phyloP scores from a whole-genome alignment of 2,329 filamentous ascomycete species.

The Parastagonospora avenae region DNA sequence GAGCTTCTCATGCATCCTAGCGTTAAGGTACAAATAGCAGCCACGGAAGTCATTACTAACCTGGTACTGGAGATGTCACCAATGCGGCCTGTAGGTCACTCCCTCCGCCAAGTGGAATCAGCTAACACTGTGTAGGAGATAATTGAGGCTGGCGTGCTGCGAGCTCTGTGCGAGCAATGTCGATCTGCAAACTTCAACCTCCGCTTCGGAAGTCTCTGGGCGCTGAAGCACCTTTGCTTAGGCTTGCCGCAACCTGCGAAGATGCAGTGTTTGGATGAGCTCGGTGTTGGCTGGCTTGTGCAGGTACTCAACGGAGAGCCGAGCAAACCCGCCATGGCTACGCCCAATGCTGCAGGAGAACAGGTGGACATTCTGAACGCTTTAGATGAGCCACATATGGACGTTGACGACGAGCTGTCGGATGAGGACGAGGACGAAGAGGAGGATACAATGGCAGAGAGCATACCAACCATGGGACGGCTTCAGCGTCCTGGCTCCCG shows the following conservation, averaged over 20 bases:
- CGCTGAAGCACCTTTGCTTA: slow-evolving; percentile 86
- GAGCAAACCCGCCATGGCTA: slow-evolving; percentile 55
- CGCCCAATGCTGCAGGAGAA: slow-evolving; percentile 64
- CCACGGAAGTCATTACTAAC: slow-evolving; percentile 84
- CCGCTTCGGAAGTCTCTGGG: slow-evolving; percentile 87
- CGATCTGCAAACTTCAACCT: slow-evolving; percentile 80
- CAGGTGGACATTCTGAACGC: slow-evolving; percentile 66
- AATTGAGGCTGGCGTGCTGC: slow-evolving; percentile 73
- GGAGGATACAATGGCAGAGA: slow-evolving; percentile 54
- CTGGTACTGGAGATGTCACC: slow-evolving; percentile 87
- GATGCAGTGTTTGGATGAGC: slow-evolving; percentile 74
- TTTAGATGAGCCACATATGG: slow-evolving; percentile 49
- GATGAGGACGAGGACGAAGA: slow-evolving; percentile 54
- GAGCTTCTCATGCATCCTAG: slow-evolving; percentile 75
- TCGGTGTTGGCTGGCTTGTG: slow-evolving; percentile 80
- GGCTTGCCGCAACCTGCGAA: slow-evolving; percentile 74
- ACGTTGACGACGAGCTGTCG: slow-evolving; percentile 45
- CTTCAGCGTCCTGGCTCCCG: slow-evolving; percentile 44
- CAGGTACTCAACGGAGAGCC: slow-evolving; percentile 71
- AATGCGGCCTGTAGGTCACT: slow-evolving; percentile 76
- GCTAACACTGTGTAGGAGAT: slow-evolving; percentile 58
- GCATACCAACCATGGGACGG: slow-evolving; percentile 45
- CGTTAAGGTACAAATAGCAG: slow-evolving; percentile 81
- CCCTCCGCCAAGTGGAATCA: too few relatives aligned
- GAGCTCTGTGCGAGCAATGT: slow-evolving; percentile 80